Evolutionary conservation across 2,329 filamentous ascomycete species (phyloP), one percentile per base, ranked within the genome.

Genomic region (Clarireedia sp.): DNA sequence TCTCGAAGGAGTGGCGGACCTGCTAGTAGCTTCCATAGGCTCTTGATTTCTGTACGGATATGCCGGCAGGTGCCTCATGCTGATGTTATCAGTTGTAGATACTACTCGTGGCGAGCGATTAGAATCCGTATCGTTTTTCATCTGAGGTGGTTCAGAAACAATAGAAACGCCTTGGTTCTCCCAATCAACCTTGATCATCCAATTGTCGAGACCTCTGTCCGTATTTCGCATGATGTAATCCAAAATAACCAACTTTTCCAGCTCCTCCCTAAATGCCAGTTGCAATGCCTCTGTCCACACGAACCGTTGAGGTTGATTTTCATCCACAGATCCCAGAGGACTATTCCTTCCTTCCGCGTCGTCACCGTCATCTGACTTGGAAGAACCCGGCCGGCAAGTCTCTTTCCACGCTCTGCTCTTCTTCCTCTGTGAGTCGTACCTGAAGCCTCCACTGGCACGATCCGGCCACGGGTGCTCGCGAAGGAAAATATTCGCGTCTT

Each of bases 161-260:
- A 99, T 89, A 7, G 87, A 89, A 12, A 94, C 92, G 65, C 87
- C 81, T 66, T 94, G 83, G 2, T 81, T 84, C 63, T 90, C 81
- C 78, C 85, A 89, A 70, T 99, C 91, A 33, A 99, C 89, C 70
- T 90, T 94, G 68, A 99, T 90, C 94, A 99, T 99, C 94, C 94
- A 99, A 66, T 99, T 99, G 70, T 99, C 94, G 55, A 96, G 76
- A 1, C 94, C 94, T 72, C 94, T 82, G 70, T 99, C 94, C 1
- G 94, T 99, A 68, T 99, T 99, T 56, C 94, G 83, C 94, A 99
- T 99, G 60, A 99, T 95, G 69, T 99, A 99, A 72, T 99, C 94
- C 62, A 99, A 72, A 66, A 99, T 95, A 21, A 99, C 95, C 7
- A 99, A 77, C 71, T 96, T 97, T 73, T 99, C 94, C 48, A 99